phyloP scores from a whole-genome alignment of 805 yeast genomes.

The Isabelozyma heimii region DNA sequence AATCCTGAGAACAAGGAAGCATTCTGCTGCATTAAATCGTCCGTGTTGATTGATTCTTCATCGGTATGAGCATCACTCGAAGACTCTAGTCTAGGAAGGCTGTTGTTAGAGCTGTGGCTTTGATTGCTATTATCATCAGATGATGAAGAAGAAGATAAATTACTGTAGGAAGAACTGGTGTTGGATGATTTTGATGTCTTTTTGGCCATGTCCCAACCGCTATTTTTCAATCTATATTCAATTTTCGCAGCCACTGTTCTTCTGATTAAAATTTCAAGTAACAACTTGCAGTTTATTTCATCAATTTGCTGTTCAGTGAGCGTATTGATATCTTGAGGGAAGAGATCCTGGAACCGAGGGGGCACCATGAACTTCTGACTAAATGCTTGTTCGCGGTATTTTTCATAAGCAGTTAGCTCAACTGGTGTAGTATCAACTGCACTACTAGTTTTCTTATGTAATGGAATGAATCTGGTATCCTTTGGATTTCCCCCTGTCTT shows the following conservation, averaged over 20 bases:
- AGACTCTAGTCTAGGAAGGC: conserved; percentile 5
- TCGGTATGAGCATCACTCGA: conserved; percentile 17
- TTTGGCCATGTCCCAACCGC: conserved; percentile 1
- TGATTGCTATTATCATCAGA: conserved; percentile 1
- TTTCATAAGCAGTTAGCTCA: conserved; percentile 18
- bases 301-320: conserved; percentile 23
- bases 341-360: conserved; percentile 25
- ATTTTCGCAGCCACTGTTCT: conserved; percentile 42
- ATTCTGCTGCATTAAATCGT: conserved; percentile 27
- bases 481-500: conserved; percentile 7
- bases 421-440: not conserved
- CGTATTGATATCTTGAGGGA: conserved; percentile 25
- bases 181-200: not conserved
- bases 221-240: conserved; percentile 27
- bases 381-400: conserved; percentile 27
- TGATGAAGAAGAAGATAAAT: conserved; percentile 1
- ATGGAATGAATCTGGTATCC: not conserved
- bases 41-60: conserved; percentile 23
- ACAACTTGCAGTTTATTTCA: conserved; percentile 25
- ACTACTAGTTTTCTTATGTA: not conserved
- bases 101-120: not conserved
- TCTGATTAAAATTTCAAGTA: conserved; percentile 38
- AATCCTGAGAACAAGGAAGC: conserved; percentile 29
- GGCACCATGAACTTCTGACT: conserved; percentile 15
- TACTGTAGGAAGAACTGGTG: not conserved